Conservation (phyloP, 2,329 filamentous ascomycete species). For the Fusarium heterosporum region DNA sequence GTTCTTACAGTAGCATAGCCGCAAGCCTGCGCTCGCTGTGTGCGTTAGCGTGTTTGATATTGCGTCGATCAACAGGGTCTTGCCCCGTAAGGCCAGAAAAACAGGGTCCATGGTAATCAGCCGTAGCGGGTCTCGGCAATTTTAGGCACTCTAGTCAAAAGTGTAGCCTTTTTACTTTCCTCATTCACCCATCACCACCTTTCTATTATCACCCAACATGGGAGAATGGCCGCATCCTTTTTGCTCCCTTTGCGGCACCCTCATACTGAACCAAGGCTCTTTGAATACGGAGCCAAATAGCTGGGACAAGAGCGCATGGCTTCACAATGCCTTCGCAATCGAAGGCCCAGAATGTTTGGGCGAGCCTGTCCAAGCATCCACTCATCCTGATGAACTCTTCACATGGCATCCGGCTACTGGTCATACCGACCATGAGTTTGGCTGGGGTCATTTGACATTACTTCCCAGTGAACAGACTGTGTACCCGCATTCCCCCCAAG, state of each 20-base stretch:
- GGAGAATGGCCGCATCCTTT: not conserved
- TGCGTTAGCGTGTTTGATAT: not conserved
- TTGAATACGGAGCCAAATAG: not conserved
- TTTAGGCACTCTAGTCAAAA: not conserved
- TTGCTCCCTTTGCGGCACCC: not conserved
- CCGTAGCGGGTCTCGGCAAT: not conserved
- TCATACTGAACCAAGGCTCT: not conserved
- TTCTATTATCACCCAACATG: not conserved
- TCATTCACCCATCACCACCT: not conserved
- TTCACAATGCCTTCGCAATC: not conserved
- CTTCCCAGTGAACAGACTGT: not conserved
- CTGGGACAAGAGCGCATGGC: not conserved
- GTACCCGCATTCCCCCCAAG: not conserved
- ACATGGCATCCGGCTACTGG: slow-evolving; percentile 1
- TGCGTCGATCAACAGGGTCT: not conserved
- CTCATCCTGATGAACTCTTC: not conserved
- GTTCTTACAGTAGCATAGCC: not conserved
- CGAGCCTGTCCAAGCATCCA: not conserved
- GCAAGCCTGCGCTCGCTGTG: not conserved
- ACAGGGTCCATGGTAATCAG: not conserved
- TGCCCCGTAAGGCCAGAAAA: not conserved
- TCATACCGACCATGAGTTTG: not conserved
- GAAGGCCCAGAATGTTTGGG: not conserved
- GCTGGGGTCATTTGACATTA: not conserved
- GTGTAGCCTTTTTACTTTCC: not conserved